A percentile compares a stretch with the other conserved stretches of the same genome.
These are phyloP conservation scores for Vanrija sp. DNA, from an alignment of 1,284 basidiomycete genomes.

Conservation along the genomic window DNA sequence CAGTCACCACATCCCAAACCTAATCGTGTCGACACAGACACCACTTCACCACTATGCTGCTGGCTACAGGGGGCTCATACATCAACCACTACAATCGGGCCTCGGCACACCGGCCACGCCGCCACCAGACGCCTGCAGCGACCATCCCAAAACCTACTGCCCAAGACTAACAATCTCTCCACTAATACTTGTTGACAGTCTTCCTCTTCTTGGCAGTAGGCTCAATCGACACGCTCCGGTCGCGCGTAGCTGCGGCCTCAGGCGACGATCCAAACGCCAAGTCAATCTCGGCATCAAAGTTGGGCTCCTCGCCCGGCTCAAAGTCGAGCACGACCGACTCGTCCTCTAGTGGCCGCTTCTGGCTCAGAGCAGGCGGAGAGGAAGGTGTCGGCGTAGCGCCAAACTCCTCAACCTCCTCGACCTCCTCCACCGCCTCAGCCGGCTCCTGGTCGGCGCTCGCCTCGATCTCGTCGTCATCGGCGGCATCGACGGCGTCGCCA, in stretches of 20 bases:
- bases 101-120: background rate
- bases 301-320: slow-evolving; percentile 5
- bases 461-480: slow-evolving; percentile 9
- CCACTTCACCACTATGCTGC: background rate
- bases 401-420: slow-evolving; percentile 11
- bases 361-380: background rate
- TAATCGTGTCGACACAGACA: background rate
- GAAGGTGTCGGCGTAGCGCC: slow-evolving; percentile 5
- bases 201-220: slow-evolving; percentile 22
- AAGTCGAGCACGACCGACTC: background rate
- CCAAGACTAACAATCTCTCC: background rate
- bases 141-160: background rate
- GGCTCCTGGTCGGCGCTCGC: slow-evolving; percentile 12
- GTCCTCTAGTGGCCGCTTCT: background rate
- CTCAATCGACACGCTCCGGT: slow-evolving; percentile 20
- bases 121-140: background rate
- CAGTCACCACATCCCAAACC: background rate
- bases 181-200: slow-evolving; percentile 16
- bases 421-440: slow-evolving; percentile 40
- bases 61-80: background rate
- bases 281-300: slow-evolving; percentile 18
- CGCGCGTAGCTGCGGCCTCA: background rate
- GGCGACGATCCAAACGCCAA: slow-evolving; percentile 11
- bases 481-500: slow-evolving; percentile 1
- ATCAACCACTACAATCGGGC: background rate